Percentiles rank a stretch among this genome's conserved stretches.
Evolutionary conservation across 1,284 basidiomycete species (phyloP).

Genomic region (Chiua sp.): DNA sequence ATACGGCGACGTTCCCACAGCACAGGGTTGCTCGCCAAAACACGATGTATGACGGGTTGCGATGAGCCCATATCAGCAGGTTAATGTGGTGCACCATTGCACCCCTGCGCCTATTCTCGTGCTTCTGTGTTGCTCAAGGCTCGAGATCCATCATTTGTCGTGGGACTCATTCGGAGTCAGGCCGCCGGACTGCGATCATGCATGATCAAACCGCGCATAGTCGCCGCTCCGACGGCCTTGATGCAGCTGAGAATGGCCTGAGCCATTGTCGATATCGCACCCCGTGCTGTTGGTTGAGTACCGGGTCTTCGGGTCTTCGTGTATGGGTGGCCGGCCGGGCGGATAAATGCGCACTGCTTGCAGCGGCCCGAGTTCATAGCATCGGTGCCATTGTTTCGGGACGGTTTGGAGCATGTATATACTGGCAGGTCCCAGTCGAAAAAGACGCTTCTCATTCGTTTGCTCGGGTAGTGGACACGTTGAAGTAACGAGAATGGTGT

Average conservation of each 20-base stretch:
- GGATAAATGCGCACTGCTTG: not conserved
- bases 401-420: not conserved
- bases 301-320: not conserved
- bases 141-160: too few species aligned
- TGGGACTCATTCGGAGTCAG: too few species aligned
- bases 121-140: not conserved
- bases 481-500: too few species aligned
- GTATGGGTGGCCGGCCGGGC: not conserved
- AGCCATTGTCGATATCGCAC: not conserved
- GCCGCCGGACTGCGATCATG: not conserved
- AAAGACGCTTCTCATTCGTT: not conserved
- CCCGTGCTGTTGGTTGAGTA: not conserved
- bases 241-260: not conserved
- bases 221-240: not conserved
- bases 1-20: not conserved
- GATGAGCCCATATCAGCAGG: not conserved
- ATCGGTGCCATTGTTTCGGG: not conserved
- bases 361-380: not conserved
- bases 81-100: not conserved
- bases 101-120: not conserved
- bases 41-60: too few species aligned
- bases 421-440: not conserved
- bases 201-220: not conserved
- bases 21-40: not conserved
- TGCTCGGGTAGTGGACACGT: too few species aligned